Evolutionary conservation across 129 eudicot genomes (phyloP), one percentile per base, ranked within the genome.

Genomic region (Dittrichia graveolens): DNA sequence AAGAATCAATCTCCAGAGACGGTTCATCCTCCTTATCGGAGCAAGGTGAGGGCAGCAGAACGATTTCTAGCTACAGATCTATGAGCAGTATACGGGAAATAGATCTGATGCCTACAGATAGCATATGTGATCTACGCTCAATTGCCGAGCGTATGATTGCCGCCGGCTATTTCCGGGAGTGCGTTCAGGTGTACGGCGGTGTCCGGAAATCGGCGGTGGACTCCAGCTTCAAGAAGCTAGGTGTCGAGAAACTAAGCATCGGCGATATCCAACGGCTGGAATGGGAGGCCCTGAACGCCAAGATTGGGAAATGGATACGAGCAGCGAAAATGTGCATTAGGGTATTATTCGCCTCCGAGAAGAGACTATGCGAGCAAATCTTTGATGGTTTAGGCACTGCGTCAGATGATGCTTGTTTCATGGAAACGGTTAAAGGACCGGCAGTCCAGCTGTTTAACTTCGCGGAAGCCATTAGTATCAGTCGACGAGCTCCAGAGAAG

Each of bases 401-500:
- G 0, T 58, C 64, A 0, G 88, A 83, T 7, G 86, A 89, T 1
- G 80, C 84, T 31, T 86, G 87, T 63, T 89, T 89, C 55, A 58
- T 82, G 82, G 92, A 89, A 69, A 77, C 84, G 3, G 84, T 81
- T 58, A 86, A 85, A 67, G 91, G 81, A 3, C 85, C 87, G 7
- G 96, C 88, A 8, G 42, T 77, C 1, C 89, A 86, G 71, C 54
- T 89, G 52, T 80, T 89, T 38, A 86, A 84, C 69, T 89, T 89
- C 40, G 92, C 88, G 0, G 96, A 89, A 37, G 92, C 89, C 9
- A 82, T 89, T 49, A 84, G 86, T 61, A 84, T 84, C 16, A 77
- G 91, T 41, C 71, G 85, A 44, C 54, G 97, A 40, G 85, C 95
- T 24, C 92, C 92, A 6, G 92, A 91, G 82, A 88, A 82, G 76